phyloP scores from a whole-genome alignment of 345 rosid species.

The Toxicodendron radicans region DNA sequence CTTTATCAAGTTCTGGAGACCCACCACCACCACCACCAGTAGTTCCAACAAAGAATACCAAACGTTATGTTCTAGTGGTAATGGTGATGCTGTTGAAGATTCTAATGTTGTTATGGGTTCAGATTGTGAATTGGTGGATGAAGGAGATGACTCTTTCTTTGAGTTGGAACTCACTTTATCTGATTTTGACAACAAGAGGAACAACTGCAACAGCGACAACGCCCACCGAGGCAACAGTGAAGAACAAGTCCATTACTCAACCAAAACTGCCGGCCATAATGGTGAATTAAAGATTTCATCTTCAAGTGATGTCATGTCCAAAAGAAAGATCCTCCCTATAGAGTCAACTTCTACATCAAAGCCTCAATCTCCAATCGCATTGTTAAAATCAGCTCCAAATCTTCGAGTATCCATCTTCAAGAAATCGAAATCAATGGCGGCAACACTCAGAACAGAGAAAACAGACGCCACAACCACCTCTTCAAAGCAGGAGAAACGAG shows the following conservation, averaged over 20 bases:
- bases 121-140: slow-evolving; percentile 38
- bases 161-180: slow-evolving; percentile 76
- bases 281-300: slow-evolving; percentile 23
- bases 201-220: slow-evolving; percentile 14
- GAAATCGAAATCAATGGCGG: slow-evolving; percentile 50
- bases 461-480: slow-evolving; percentile 14
- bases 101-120: slow-evolving; percentile 15
- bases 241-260: slow-evolving; percentile 14
- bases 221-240: not conserved
- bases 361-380: slow-evolving; percentile 62
- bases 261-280: slow-evolving; percentile 22
- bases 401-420: slow-evolving; percentile 55
- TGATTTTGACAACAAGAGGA: slow-evolving; percentile 28
- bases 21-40: slow-evolving; percentile 27
- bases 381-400: slow-evolving; percentile 63
- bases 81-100: slow-evolving; percentile 13
- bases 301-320: slow-evolving; percentile 39
- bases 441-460: slow-evolving; percentile 22
- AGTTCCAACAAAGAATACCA: slow-evolving; percentile 27
- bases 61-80: slow-evolving; percentile 5
- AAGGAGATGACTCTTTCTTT: slow-evolving; percentile 87
- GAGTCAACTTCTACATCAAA: slow-evolving; percentile 41
- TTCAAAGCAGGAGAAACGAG: slow-evolving; percentile 26
- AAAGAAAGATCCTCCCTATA: slow-evolving; percentile 70
- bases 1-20: slow-evolving; percentile 60